phyloP scores from a whole-genome alignment of 257 asterid species.

The Osmanthus fragrans region DNA sequence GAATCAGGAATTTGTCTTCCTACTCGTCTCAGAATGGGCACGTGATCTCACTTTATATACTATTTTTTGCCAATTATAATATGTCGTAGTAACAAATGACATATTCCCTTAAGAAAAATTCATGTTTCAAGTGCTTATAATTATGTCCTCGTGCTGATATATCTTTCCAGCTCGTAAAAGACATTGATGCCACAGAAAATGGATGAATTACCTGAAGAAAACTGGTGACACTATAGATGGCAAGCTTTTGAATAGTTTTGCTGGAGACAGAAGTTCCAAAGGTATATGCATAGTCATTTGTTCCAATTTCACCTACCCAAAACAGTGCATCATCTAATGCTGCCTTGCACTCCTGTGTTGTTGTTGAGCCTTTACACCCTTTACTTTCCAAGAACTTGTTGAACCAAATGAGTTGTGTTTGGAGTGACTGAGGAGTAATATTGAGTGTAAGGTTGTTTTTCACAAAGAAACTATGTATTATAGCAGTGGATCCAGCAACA shows the following conservation, averaged over 20 bases:
- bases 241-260: constrained; percentile 38
- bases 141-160: too few species aligned
- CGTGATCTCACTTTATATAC: not conserved
- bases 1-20: not conserved
- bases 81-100: too few species aligned
- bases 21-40: not conserved
- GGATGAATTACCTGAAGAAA: constrained; percentile 53
- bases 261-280: constrained; percentile 46
- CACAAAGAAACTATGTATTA: constrained; percentile 41
- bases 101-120: too few species aligned
- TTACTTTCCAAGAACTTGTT: constrained; percentile 36
- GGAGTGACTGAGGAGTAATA: constrained; percentile 51
- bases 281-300: constrained; percentile 57
- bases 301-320: constrained; percentile 80
- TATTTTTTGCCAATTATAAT: too few species aligned
- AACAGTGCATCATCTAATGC: constrained; percentile 54
- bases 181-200: not conserved
- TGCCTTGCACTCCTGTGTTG: constrained; percentile 35
- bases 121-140: too few species aligned
- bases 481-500: constrained; percentile 50
- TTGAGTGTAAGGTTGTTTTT: constrained; percentile 37
- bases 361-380: constrained; percentile 43
- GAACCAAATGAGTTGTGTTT: constrained; percentile 64
- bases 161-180: too few species aligned
- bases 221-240: constrained; percentile 43